A percentile compares a stretch with the other conserved stretches of the same genome.
These are phyloP conservation scores for Lentinula raphanica DNA, from an alignment of 768 basidiomycete genomes.

Conservation along the genomic window DNA sequence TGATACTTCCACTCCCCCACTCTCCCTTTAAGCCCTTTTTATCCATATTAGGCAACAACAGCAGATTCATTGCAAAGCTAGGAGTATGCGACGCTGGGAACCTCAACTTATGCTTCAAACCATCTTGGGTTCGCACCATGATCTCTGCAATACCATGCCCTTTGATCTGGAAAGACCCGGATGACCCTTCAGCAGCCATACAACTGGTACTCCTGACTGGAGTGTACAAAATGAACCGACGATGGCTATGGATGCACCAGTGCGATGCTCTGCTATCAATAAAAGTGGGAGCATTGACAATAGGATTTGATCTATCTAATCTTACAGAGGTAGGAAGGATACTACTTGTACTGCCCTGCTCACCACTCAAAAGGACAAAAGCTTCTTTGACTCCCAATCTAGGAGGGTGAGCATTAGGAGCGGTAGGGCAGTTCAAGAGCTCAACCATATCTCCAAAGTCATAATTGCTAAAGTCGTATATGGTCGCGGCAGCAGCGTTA, in stretches of 20 bases:
- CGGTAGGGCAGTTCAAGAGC: background rate
- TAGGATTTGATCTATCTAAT: background rate
- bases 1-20: background rate
- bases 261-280: background rate
- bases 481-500: background rate
- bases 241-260: background rate
- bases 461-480: background rate
- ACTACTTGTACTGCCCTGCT: background rate
- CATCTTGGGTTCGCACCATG: background rate
- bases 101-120: background rate
- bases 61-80: background rate
- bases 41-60: background rate
- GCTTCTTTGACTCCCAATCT: background rate
- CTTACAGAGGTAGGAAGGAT: background rate
- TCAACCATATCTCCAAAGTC: background rate
- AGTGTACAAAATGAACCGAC: background rate
- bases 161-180: background rate
- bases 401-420: background rate
- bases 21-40: background rate
- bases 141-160: background rate
- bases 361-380: background rate
- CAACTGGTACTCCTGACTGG: background rate
- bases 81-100: background rate
- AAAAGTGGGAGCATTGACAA: background rate
- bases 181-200: background rate